A percentile compares a stretch with the other conserved stretches of the same genome.
phyloP scores from a whole-genome alignment of 208 protist genomes.

The Acanthamoeba culbertsoni region DNA sequence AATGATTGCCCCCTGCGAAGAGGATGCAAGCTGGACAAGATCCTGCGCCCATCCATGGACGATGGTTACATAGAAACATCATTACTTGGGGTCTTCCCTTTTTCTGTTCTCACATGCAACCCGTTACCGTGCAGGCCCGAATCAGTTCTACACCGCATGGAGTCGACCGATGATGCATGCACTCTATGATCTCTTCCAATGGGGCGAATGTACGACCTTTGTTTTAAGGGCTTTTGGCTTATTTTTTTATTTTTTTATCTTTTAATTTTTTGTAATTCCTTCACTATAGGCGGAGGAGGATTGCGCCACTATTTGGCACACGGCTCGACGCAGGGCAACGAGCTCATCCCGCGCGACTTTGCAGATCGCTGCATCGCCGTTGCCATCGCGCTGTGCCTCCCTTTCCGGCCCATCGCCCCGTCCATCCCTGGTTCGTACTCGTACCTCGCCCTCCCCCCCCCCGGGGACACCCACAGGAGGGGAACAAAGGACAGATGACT shows the following conservation, averaged over 20 bases:
- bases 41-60: constrained; percentile 40
- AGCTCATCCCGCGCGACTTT: constrained; percentile 8
- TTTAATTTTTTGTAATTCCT: not conserved
- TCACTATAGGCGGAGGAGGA: not conserved
- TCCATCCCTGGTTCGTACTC: not conserved
- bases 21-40: constrained; percentile 51
- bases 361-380: constrained; percentile 45
- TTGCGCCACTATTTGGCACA: constrained; percentile 31
- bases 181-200: constrained; percentile 22
- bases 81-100: not conserved
- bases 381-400: constrained; percentile 2
- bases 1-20: not conserved
- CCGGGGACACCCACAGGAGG: not conserved
- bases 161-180: not conserved
- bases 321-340: constrained; percentile 48
- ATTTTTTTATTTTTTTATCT: not conserved
- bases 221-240: not conserved
- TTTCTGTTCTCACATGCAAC: not conserved
- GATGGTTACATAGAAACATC: not conserved
- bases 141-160: constrained; percentile 7
- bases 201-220: constrained; percentile 16
- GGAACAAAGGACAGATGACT: no score
- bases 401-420: not conserved
- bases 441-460: no score
- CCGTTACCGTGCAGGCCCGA: not conserved